A percentile compares a stretch with the other conserved stretches of the same genome.
Conservation (phyloP, 208 protist species). For the Herpetomonas muscarum region DNA sequence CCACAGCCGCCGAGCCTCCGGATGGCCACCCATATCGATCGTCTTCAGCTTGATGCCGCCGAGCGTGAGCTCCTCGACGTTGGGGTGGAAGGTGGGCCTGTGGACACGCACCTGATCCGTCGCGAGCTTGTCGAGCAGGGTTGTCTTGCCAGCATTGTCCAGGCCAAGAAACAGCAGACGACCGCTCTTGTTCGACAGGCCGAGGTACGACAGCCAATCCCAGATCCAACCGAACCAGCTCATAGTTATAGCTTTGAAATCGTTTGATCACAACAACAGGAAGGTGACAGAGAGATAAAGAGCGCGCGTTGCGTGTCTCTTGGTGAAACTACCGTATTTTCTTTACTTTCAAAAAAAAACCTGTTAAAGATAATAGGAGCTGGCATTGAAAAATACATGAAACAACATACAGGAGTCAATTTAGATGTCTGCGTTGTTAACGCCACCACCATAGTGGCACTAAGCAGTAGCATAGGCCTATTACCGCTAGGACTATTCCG, state of each 20-base stretch:
- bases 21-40: conserved; percentile 99
- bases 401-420: no score
- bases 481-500: no score
- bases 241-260: conserved; percentile 23
- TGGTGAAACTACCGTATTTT: no score
- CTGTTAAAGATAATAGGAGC: no score
- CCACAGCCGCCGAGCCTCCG: conserved; percentile 96
- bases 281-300: background rate
- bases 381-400: no score
- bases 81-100: conserved; percentile 89
- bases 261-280: conserved; percentile 15
- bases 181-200: conserved; percentile 84
- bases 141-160: conserved; percentile 99
- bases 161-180: conserved; percentile 99
- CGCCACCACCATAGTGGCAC: no score
- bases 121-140: conserved; percentile 95
- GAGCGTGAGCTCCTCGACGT: conserved; percentile 97
- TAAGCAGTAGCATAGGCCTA: no score
- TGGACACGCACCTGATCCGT: conserved; percentile 89
- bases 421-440: no score
- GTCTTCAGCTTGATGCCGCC: conserved; percentile 98
- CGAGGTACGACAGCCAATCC: conserved; percentile 90
- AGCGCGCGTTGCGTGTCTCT: background rate
- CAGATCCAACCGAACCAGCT: conserved; percentile 93
- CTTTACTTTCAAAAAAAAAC: no score